Base-by-base conservation (phyloP, 768 basidiomycete species). In the Pleurotus sapidus region DNA sequence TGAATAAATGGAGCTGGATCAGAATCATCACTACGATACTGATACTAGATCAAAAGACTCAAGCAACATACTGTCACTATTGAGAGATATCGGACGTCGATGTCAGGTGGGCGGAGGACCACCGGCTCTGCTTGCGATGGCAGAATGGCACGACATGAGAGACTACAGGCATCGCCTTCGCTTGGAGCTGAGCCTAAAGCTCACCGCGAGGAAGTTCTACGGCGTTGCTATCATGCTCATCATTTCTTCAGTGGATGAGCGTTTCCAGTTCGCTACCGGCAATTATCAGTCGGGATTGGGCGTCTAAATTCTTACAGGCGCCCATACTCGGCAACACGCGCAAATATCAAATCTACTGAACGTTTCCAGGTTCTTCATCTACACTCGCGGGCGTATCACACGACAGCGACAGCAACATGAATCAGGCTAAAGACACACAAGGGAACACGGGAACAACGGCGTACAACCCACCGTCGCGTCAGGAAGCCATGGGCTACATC, bases 401-500 rank as follows among this genome's bases (percentile, higher is more conserved):
- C 30, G 30, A 34, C 30, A 34, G 30, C 30, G 30, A 34, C 30
- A 34, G 30, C 30, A 34, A 34, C 30, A 77, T 79, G 74, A 78
- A 70, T 68, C 77, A 77, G 59, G 66, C 64, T 47, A 63, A 58
- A 63, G 62, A 57, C 56, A 48, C 54, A 56, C 60, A 59, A 56
- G 42, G 24, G 12, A 45, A 20, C 17, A 46, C 66, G 7, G 64
- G 63, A 9, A 34, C 30, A 34, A 34, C 30, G 11, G 59, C 67
- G 18, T 77, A 72, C 58, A 64, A 71, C 11, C 74, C 71, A 1
- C 70, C 74, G n/a, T 75, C 74, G 1, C 75, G 76, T 57, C 72
- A 78, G 68, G 87, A 88, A 0, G 17, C 51, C 51, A 91, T 92
- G 87, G 89, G 93, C 69, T 94, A 94, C 63, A 79, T 90, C 38